Evolutionary conservation across 2,329 filamentous ascomycete genomes (phyloP).

Genomic region (Didymella pomorum): DNA sequence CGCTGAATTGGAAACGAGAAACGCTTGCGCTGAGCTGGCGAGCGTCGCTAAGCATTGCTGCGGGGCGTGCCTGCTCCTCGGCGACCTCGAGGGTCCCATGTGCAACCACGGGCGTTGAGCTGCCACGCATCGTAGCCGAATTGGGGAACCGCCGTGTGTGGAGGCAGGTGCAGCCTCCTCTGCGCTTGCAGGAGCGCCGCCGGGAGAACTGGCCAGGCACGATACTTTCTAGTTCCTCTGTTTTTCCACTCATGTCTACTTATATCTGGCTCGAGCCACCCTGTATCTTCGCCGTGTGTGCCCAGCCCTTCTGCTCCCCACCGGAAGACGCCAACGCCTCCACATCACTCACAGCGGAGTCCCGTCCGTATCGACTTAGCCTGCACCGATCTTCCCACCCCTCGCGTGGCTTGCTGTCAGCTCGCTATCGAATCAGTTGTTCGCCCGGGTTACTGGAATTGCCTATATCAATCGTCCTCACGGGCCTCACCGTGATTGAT

Average conservation of each 20-base stretch:
- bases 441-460: constrained; percentile 14
- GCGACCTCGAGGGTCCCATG: constrained; percentile 34
- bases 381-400: constrained; percentile 11
- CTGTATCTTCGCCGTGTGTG: not conserved
- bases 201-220: not conserved
- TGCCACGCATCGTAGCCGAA: constrained; percentile 22
- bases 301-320: constrained; percentile 5
- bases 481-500: constrained; percentile 8
- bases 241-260: constrained; percentile 8
- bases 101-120: constrained; percentile 22
- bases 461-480: not conserved
- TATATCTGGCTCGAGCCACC: constrained; percentile 14
- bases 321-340: not conserved
- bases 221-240: constrained; percentile 1
- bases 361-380: constrained; percentile 12
- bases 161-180: constrained; percentile 12
- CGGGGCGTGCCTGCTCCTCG: constrained; percentile 22
- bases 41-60: constrained; percentile 10
- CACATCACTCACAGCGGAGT: constrained; percentile 6
- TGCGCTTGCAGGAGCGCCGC: constrained; percentile 13
- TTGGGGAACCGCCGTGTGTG: constrained; percentile 17
- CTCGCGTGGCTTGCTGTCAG: constrained; percentile 16
- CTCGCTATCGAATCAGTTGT: constrained; percentile 1
- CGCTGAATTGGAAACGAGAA: not conserved
- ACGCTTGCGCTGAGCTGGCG: not conserved